These are phyloP conservation scores for Phytophthora cryptogea DNA, from an alignment of 352 stramenopile species.

Conservation along the genomic window DNA sequence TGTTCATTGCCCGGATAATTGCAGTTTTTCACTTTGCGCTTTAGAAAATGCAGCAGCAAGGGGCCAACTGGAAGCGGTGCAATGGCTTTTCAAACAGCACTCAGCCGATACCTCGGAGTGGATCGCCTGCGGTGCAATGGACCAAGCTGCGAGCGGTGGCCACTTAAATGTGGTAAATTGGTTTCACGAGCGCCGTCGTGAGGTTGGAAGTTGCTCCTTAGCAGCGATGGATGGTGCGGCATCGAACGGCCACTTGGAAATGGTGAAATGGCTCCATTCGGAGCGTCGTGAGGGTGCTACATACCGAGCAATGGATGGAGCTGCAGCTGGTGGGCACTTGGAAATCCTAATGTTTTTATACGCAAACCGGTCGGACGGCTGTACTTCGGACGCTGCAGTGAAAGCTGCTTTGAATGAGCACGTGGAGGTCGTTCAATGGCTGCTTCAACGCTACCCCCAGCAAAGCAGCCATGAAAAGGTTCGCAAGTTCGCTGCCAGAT, in stretches of 20 bases:
- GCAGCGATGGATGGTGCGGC: conserved; percentile 40
- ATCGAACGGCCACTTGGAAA: conserved; percentile 30
- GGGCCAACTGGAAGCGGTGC: conserved; percentile 17
- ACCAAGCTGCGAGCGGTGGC: conserved; percentile 33
- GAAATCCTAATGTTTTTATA: conserved; percentile 42
- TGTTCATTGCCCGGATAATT: conserved; percentile 14
- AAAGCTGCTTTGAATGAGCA: conserved; percentile 33
- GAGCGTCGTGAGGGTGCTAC: conserved; percentile 36
- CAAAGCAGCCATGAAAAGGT: conserved; percentile 30
- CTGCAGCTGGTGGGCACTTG: conserved; percentile 36
- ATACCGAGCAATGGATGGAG: conserved; percentile 35
- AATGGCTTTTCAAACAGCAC: conserved; percentile 22
- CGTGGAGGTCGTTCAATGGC: conserved; percentile 37
- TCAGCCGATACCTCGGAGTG: conserved; percentile 5
- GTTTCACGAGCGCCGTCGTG: conserved; percentile 30
- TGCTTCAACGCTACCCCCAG: conserved; percentile 37
- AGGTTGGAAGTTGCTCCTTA: conserved; percentile 31
- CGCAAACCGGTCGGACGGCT: conserved; percentile 26
- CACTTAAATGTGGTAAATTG: conserved; percentile 39
- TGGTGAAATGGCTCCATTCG: conserved; percentile 32
- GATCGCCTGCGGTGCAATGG: conserved; percentile 34
- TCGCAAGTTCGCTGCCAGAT: conserved; percentile 30
- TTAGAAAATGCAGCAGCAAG: conserved; percentile 24
- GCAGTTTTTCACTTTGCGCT: conserved; percentile 16
- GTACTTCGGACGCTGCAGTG: conserved; percentile 30